Evolutionary conservation across 345 rosid genomes (phyloP), one percentile per base, ranked within the genome.

Genomic region (Capsella bursapastoris): DNA sequence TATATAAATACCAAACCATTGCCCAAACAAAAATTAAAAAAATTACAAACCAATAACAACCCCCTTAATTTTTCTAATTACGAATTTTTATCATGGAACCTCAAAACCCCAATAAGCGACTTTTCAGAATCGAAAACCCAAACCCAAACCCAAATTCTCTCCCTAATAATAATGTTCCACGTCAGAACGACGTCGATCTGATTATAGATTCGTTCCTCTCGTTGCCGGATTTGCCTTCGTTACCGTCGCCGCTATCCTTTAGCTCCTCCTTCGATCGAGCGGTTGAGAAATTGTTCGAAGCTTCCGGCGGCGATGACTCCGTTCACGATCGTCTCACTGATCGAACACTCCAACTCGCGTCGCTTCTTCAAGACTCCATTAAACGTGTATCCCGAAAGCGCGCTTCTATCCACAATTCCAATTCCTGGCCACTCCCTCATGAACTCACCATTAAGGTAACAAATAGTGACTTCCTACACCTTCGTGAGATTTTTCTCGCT

Each of bases 211-310:
- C 74, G 22, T 64, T 53, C 50, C 22, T 71, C 18, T 60, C 52
- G 14, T 37, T 60, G 7, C 14, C 61, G 9, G 68, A 60, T 41
- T 70, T 56, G 13, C 64, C 55, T 69, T 57, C 34, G 53, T 27
- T 16, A 29, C 34, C 73, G 45, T 57, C 73, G 47, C 2, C 74
- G 15, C 79, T 74, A 0, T 25, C 58, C 40, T 7, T 50, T 28
- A 3, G 8, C 28, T 7, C 15, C 15, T 50, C 37, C 2, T 70
- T 57, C n/a, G 66, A 70, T 8, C 47, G 47, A 32, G 65, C n/a
- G 35, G 0, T 70, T 44, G 57, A 84, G 3, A 79, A 90, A 53
- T 10, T 22, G 8, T 22, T 57, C 6, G 45, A 27, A 3, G 16
- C 45, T 13, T 22, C 35, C 8, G 15, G 11, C 8, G 15, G 11